These are phyloP conservation scores for Boletus rufocinnamomeus DNA, from an alignment of 768 basidiomycete species.

Conservation along the genomic window DNA sequence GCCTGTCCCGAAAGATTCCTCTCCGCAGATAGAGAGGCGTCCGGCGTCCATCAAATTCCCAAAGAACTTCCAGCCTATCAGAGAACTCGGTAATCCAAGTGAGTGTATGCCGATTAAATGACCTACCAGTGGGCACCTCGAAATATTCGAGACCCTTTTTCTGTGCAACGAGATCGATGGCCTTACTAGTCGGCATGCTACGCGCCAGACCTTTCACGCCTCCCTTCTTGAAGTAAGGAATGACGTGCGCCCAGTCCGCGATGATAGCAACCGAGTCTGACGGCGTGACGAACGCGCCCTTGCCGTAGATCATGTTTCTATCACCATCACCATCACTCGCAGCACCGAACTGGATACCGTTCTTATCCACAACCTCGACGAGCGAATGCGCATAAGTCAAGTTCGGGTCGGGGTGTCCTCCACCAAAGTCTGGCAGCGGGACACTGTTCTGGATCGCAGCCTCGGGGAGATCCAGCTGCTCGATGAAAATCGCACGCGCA, in stretches of 20 bases:
- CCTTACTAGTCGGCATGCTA: constrained; percentile 97
- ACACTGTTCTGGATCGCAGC: constrained; percentile 87
- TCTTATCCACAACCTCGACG: constrained; percentile 87
- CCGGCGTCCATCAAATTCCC: constrained; percentile 99
- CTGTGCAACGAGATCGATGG: constrained; percentile 94
- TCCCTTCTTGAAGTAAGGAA: constrained; percentile 86
- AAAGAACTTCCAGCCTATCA: constrained; percentile 97
- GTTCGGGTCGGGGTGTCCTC: constrained; percentile 98
- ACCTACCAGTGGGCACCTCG: constrained; percentile 92
- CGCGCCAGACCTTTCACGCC: constrained; percentile 96
- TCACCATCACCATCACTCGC: constrained; percentile 98
- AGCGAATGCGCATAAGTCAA: constrained; percentile 94
- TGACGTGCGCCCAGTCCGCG: constrained; percentile 91
- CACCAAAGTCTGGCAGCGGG: constrained; percentile 94
- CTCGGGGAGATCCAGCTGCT: constrained; percentile 76
- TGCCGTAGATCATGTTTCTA: constrained; percentile 99
- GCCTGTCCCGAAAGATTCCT: constrained; percentile 99
- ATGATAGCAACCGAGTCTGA: constrained; percentile 98
- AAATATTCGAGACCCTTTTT: constrained; percentile 91
- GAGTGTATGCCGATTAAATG: background rate
- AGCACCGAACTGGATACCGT: constrained; percentile 89
- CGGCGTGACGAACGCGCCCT: constrained; percentile 96
- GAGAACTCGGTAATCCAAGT: background rate
- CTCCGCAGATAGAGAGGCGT: constrained; percentile 95
- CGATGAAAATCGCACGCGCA: constrained; percentile 83